Base-by-base conservation (phyloP, 2,329 filamentous ascomycete species). In the Stemphylium beticola region DNA sequence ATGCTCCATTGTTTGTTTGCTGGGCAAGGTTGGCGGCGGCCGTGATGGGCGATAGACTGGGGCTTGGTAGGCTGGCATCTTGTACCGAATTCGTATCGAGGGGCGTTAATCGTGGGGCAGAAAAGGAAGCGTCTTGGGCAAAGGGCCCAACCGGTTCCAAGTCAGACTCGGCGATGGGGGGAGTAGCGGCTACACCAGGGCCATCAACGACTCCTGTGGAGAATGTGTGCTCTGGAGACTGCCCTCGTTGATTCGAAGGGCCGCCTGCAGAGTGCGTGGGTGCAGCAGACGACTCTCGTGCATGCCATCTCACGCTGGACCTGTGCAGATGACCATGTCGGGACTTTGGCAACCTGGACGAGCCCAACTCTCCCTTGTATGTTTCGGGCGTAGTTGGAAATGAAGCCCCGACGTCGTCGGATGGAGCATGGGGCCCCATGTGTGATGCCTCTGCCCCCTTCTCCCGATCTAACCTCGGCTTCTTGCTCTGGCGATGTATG, bases 41-140 rank as follows among this genome's bases (percentile, higher is more conserved):
- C 5, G 93, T 96, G 34, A 89, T 86, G 4, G 95, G 95, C 22
- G 95, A 99, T 52, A 99, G 79, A 68, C 95, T 93, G 31, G 95
- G 95, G 74, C 95, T 99, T 47, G 95, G 95, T 58, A 99, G 82
- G 76, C 92, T 97, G 61, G 91, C 92, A 79, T 97, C 93, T 73
- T 95, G 90, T 34, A 88, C 87, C 52, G 87, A 85, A 49, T 88
- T 83, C 41, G 87, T 89, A 67, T 92, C 87, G 44, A 93, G 81
- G 42, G 77, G 77, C 32, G 78, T 78, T 10, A 83, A 78, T 48
- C 79, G 70, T 31, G 57, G 41, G 37, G 62, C 20, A 15, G 63
- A 49, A 20, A 63, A 65, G 3, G 62, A 57, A 5, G 43, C 42
- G 26, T 62, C 45, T 44, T 64, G 40, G 22, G 66, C 56, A 79